Conservation (phyloP, 192 early-diverging fungal species). For the Paraglomus occultum region DNA sequence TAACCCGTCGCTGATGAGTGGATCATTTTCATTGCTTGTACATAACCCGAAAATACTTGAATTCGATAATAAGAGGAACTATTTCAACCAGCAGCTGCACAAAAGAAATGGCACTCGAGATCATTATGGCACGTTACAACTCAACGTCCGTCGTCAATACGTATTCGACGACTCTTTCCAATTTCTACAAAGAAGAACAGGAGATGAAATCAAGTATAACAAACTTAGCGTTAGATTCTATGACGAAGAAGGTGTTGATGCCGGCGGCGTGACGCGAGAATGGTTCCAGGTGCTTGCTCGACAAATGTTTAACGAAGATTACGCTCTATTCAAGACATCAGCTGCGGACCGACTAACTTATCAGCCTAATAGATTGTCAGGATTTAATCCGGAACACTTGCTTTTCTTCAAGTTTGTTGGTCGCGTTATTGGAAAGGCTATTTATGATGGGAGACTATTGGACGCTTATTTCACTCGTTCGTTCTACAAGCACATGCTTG, state of each 20-base stretch:
- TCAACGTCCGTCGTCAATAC: constrained; percentile 88
- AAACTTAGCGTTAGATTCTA: constrained; percentile 92
- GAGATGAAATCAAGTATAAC: constrained; percentile 91
- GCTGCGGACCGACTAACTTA: constrained; percentile 95
- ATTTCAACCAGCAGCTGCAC: constrained; percentile 94
- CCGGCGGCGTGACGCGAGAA: constrained; percentile 95
- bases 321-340: constrained; percentile 96
- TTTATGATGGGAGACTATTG: constrained; percentile 90
- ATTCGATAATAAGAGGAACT: constrained; percentile 99
- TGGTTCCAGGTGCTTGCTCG: constrained; percentile 97
- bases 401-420: constrained; percentile 98
- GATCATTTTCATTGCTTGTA: constrained; percentile 95
- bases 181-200: constrained; percentile 84
- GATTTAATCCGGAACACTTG: constrained; percentile 91
- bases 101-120: constrained; percentile 65
- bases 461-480: constrained; percentile 98
- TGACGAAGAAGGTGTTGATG: constrained; percentile 97
- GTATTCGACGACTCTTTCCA: constrained; percentile 98
- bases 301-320: constrained; percentile 98
- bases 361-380: constrained; percentile 93
- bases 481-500: constrained; percentile 98
- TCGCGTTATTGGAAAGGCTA: constrained; percentile 98
- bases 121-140: constrained; percentile 70
- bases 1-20: constrained; percentile 93
- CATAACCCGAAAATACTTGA: constrained; percentile 96